These are phyloP conservation scores for Naegleria lovaniensis DNA, from an alignment of 208 protist species.

Conservation along the genomic window DNA sequence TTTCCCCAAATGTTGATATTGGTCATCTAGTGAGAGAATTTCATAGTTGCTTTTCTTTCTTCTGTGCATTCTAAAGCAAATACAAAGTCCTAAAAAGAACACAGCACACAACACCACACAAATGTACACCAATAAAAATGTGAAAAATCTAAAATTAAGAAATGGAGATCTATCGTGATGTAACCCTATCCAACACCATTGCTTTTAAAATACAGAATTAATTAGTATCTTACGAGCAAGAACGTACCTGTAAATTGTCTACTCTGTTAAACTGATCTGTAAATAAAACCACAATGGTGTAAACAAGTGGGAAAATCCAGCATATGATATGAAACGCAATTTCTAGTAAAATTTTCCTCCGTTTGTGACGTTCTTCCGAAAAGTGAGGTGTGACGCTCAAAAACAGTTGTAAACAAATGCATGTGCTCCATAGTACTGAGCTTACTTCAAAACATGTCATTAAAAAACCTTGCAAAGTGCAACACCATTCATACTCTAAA, in stretches of 20 bases:
- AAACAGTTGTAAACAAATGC: constrained; percentile 16
- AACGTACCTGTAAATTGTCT: background rate
- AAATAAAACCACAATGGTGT: background rate
- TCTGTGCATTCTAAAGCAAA: background rate
- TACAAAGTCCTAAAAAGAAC: background rate
- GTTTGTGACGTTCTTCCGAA: background rate
- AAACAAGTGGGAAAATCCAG: background rate
- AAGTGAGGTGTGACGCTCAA: background rate
- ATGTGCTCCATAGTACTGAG: constrained; percentile 13
- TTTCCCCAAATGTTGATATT: background rate
- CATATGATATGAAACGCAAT: background rate
- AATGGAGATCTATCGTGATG: background rate
- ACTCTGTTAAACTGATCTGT: background rate
- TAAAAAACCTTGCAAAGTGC: background rate
- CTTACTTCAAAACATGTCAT: background rate
- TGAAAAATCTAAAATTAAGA: constrained; percentile 13
- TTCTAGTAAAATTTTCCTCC: background rate
- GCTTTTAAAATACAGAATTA: no score
- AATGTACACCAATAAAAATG: background rate
- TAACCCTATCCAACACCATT: constrained; percentile 11
- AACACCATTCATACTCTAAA: background rate
- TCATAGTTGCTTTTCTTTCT: background rate
- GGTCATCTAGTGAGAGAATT: background rate
- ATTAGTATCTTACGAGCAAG: background rate
- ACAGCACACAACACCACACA: background rate